These are phyloP conservation scores for Lachnellula occidentalis DNA, from an alignment of 2,329 filamentous ascomycete genomes.

Conservation along the genomic window DNA sequence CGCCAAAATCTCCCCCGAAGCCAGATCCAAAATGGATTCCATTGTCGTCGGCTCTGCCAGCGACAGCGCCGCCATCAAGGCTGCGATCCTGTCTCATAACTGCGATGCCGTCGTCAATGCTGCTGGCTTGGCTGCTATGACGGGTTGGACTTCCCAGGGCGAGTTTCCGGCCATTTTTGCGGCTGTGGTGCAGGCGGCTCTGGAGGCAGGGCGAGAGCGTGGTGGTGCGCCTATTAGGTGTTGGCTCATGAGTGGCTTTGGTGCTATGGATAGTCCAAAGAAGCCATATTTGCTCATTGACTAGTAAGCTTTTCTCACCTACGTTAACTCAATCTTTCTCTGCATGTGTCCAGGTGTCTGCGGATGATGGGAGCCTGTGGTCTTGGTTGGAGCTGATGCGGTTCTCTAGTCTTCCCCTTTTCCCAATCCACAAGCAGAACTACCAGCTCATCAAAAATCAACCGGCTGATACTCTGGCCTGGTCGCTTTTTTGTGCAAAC, in stretches of 20 bases:
- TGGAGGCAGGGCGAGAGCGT: conserved; percentile 19
- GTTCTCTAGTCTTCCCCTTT: conserved; percentile 17
- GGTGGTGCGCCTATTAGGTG: conserved; percentile 16
- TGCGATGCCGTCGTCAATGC: conserved; percentile 27
- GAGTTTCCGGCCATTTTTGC: conserved; percentile 21
- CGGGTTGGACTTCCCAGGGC: conserved; percentile 7
- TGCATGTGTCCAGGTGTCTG: neutral
- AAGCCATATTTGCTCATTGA: conserved; percentile 18
- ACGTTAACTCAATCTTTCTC: neutral
- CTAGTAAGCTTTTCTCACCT: conserved; percentile 1
- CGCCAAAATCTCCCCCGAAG: conserved; percentile 15
- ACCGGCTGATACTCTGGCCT: conserved; percentile 12
- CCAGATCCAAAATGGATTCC: conserved; percentile 4
- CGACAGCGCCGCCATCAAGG: conserved; percentile 20
- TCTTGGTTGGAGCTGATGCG: conserved; percentile 1
- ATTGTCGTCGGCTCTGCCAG: conserved; percentile 10
- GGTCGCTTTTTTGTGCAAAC: conserved; percentile 24
- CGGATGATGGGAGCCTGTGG: neutral
- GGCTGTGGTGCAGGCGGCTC: conserved; percentile 18
- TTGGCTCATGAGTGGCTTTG: conserved; percentile 24
- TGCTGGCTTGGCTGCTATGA: conserved; percentile 21
- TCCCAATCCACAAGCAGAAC: conserved; percentile 20
- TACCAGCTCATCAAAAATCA: conserved; percentile 20
- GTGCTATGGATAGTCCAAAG: conserved; percentile 19
- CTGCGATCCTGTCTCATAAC: conserved; percentile 16